Conservation (phyloP, 1,284 basidiomycete species). For the Inonotus obliquus region DNA sequence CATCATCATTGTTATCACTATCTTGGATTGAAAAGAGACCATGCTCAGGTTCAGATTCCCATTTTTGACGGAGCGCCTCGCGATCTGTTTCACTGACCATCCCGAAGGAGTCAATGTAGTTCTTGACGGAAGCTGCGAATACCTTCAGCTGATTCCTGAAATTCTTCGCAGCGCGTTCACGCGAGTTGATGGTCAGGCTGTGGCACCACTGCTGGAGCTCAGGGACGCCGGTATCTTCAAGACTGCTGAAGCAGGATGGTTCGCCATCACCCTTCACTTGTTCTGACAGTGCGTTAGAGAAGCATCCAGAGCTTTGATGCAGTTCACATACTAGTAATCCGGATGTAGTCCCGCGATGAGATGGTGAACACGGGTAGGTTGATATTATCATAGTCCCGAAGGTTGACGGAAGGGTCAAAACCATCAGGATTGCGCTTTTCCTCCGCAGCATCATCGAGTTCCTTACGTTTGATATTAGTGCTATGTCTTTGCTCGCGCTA, state of each 20-base stretch:
- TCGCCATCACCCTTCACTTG: slow-evolving; percentile 57
- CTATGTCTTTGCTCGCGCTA: too few relatives aligned
- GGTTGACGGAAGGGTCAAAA: slow-evolving; percentile 47
- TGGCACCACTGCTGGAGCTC: slow-evolving; percentile 57
- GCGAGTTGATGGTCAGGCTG: slow-evolving; percentile 46
- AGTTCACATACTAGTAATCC: slow-evolving; percentile 38
- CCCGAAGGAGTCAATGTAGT: slow-evolving; percentile 45
- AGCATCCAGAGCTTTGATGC: neutral
- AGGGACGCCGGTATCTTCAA: slow-evolving; percentile 52
- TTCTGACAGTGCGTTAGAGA: slow-evolving; percentile 3
- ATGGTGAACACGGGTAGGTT: slow-evolving; percentile 59
- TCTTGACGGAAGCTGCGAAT: slow-evolving; percentile 43
- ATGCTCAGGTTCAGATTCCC: slow-evolving; percentile 39
- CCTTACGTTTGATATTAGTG: too few relatives aligned
- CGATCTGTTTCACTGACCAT: slow-evolving; percentile 48
- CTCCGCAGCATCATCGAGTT: slow-evolving; percentile 43
- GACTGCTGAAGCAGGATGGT: slow-evolving; percentile 49
- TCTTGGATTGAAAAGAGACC: slow-evolving; percentile 10
- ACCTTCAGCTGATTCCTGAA: slow-evolving; percentile 44
- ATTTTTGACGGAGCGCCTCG: slow-evolving; percentile 43
- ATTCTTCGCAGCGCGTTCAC: slow-evolving; percentile 46
- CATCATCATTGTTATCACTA: slow-evolving; percentile 22
- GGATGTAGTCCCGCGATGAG: slow-evolving; percentile 56
- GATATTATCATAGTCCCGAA: slow-evolving; percentile 53
- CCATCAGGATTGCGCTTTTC: slow-evolving; percentile 51